These are phyloP conservation scores for Starmerella bombicola DNA, from an alignment of 805 yeast species.

Conservation along the genomic window DNA sequence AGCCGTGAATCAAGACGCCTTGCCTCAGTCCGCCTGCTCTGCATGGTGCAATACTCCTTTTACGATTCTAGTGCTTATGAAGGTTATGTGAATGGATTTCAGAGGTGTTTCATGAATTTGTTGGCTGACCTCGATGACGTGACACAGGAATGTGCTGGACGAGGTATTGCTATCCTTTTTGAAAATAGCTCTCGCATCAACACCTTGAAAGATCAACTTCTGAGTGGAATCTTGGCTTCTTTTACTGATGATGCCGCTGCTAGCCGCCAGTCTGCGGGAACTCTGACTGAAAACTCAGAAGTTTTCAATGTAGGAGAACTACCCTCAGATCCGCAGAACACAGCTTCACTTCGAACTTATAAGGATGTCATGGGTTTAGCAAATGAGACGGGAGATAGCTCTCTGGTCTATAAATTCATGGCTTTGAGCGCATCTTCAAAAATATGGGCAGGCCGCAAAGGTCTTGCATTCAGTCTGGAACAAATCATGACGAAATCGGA, in stretches of 20 bases:
- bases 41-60: constrained; percentile 64
- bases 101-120: constrained; percentile 62
- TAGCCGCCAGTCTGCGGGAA: constrained; percentile 42
- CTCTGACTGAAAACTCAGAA: constrained; percentile 66
- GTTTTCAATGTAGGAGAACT: constrained; percentile 73
- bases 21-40: constrained; percentile 74
- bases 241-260: constrained; percentile 57
- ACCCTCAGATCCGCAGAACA: constrained; percentile 57
- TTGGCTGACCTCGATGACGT: constrained; percentile 72
- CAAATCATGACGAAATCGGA: constrained; percentile 69
- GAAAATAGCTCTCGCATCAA: constrained; percentile 59
- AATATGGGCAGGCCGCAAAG: constrained; percentile 84
- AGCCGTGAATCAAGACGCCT: constrained; percentile 46
- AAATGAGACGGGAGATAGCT: constrained; percentile 90
- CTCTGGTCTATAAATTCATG: constrained; percentile 88
- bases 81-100: constrained; percentile 39
- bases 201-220: constrained; percentile 47
- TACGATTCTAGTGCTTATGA: constrained; percentile 36
- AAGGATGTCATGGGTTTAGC: constrained; percentile 81
- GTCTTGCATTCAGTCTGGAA: constrained; percentile 88
- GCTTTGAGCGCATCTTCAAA: constrained; percentile 77
- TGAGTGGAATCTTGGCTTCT: constrained; percentile 57
- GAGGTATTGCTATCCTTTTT: constrained; percentile 73
- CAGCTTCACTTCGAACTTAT: constrained; percentile 54
- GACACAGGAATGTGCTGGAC: constrained; percentile 82